phyloP scores from a whole-genome alignment of 202 grass and related monocot species.

The Eragrostis tef region DNA sequence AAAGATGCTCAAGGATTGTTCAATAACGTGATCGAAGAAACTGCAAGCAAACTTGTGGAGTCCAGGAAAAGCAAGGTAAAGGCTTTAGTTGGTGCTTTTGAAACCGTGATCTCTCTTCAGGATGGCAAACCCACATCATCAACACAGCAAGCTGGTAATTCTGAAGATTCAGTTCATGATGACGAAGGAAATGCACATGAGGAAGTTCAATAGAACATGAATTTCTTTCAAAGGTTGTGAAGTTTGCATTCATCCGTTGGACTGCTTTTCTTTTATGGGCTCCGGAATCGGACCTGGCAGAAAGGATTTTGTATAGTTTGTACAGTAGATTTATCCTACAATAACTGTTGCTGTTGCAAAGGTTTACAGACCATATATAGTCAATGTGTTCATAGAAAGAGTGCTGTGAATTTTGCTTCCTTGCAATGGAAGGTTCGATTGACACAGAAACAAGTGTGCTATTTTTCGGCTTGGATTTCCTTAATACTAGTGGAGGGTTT shows the following conservation, averaged over 20 bases:
- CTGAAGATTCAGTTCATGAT: constrained; percentile 46
- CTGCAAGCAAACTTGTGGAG: constrained; percentile 80
- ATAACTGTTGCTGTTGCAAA: constrained; percentile 3
- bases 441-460: constrained; percentile 40
- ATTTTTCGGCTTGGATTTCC: constrained; percentile 37
- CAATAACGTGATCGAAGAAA: constrained; percentile 97
- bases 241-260: constrained; percentile 30
- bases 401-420: constrained; percentile 21
- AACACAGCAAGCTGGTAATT: constrained; percentile 40
- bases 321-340: constrained; percentile 22
- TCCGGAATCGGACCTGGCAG: too few species aligned
- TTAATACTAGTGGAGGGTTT: constrained; percentile 2
- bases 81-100: constrained; percentile 93
- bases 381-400: background rate
- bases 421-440: constrained; percentile 19
- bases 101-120: constrained; percentile 93
- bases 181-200: constrained; percentile 9
- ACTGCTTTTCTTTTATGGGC: background rate
- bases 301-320: constrained; percentile 42
- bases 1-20: constrained; percentile 80
- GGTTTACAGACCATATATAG: constrained; percentile 36
- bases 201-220: constrained; percentile 43
- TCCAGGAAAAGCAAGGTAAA: constrained; percentile 92
- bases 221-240: background rate
- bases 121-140: constrained; percentile 65